A percentile compares a stretch with the other conserved stretches of the same genome.
Conservation (phyloP, 2,329 filamentous ascomycete species). For the Hypomyces perniciosus region DNA sequence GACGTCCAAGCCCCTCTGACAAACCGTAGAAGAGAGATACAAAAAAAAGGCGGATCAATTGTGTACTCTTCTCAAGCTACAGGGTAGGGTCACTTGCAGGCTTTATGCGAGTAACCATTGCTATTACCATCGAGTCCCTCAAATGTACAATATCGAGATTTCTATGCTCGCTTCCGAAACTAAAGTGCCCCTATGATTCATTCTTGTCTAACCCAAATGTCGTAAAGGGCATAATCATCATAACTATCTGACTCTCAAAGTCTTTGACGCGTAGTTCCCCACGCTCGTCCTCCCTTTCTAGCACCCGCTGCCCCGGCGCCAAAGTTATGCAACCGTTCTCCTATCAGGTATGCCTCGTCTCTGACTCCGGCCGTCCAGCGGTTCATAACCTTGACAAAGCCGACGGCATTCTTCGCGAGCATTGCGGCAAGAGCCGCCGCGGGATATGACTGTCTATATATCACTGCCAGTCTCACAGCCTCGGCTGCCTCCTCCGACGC, state of each 20-base stretch:
- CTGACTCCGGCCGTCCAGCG: conserved; percentile 76
- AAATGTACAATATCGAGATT: no score
- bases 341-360: conserved; percentile 94
- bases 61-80: no score
- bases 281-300: conserved; percentile 29
- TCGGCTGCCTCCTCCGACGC: conserved; percentile 25
- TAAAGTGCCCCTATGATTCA: background rate
- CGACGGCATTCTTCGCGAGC: conserved; percentile 36
- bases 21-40: no score
- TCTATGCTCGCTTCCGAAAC: background rate
- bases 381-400: conserved; percentile 56
- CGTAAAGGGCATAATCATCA: background rate
- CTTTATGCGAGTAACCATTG: no score
- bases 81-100: no score
- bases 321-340: conserved; percentile 92
- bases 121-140: no score
- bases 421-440: conserved; percentile 46
- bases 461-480: conserved; percentile 27
- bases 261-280: conserved; percentile 31
- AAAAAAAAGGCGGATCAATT: no score
- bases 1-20: no score
- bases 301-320: conserved; percentile 43
- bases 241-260: conserved; percentile 17
- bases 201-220: background rate
- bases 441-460: conserved; percentile 65